Evolutionary conservation across 2,329 filamentous ascomycete genomes (phyloP), one percentile per base, ranked within the genome.

Genomic region (Thelonectria olida): DNA sequence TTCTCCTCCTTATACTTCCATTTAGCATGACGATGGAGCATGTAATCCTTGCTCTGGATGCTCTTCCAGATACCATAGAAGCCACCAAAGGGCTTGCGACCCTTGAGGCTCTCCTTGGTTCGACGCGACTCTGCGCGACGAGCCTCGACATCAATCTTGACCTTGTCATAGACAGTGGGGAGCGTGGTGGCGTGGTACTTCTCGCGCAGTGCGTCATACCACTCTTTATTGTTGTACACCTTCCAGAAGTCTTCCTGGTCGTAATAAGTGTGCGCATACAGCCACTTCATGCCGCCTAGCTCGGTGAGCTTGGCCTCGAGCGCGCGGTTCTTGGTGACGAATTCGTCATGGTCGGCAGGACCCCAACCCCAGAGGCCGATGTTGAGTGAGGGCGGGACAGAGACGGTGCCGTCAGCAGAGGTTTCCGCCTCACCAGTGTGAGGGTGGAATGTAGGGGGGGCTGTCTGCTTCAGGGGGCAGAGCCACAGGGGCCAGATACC

Each of bases 221-320:
- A 87, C 17, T 13, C 42, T 19, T 73, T 69, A 42, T 79, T 76
- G 56, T 81, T 82, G 73, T 92, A 92, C 52, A 88, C 80, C 31
- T 78, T 70, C 88, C 89, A 92, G 76, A 92, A 93, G 72, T 91
- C 87, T 0, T 84, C 79, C 72, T 91, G 85, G n/a, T 85, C 84
- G 75, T 96, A 96, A 79, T 93, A 96, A 0, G 92, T 90, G 71
- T 95, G 91, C 3, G 92, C 92, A 76, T 97, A 96, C 12, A 96
- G 81, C 90, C 92, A 96, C 80, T 96, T 96, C 80, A 91, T 87
- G 2, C 92, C 93, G 47, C 89, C 88, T 1, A 96, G 84, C 65
- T 87, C 82, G 48, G 81, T 80, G 4, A 94, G 85, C 72, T 90
- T 90, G 19, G 80, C 78, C 78, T 96, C 93, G 19, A 96, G 82